phyloP scores from a whole-genome alignment of 371 early-diverging fungal genomes.

The Mucor lusitanicus region DNA sequence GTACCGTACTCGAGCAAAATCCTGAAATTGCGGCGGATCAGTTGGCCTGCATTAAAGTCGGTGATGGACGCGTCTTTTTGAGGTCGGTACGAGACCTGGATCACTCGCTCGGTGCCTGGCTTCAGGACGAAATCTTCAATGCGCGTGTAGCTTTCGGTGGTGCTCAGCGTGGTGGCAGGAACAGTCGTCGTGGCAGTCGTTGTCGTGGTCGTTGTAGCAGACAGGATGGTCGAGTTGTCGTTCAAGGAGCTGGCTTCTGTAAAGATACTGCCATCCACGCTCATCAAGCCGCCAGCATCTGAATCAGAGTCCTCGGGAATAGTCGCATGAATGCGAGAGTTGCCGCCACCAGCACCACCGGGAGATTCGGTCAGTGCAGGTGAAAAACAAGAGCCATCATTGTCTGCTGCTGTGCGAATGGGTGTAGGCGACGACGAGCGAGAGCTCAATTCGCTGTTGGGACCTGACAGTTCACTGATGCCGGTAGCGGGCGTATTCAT shows the following conservation, averaged over 20 bases:
- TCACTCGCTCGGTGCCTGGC: constrained; percentile 83
- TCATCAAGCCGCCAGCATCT: constrained; percentile 10
- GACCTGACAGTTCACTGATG: constrained; percentile 51
- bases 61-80: constrained; percentile 59
- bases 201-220: no score
- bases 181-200: no score
- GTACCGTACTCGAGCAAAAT: constrained; percentile 73
- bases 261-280: constrained; percentile 7
- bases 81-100: constrained; percentile 83
- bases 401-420: constrained; percentile 6
- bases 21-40: constrained; percentile 78
- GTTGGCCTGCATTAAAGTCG: constrained; percentile 73
- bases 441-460: constrained; percentile 59
- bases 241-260: constrained; percentile 17
- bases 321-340: constrained; percentile 6
- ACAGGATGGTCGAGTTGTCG: no score
- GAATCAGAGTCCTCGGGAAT: constrained; percentile 28
- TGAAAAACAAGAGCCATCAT: constrained; percentile 7
- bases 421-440: constrained; percentile 53
- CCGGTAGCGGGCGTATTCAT: constrained; percentile 26
- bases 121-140: constrained; percentile 90
- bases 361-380: constrained; percentile 4
- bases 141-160: constrained; percentile 45
- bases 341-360: no score
- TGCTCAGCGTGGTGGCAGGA: neutral